phyloP scores from a whole-genome alignment of 1,284 basidiomycete species.

The Xerocomus amazonicus region DNA sequence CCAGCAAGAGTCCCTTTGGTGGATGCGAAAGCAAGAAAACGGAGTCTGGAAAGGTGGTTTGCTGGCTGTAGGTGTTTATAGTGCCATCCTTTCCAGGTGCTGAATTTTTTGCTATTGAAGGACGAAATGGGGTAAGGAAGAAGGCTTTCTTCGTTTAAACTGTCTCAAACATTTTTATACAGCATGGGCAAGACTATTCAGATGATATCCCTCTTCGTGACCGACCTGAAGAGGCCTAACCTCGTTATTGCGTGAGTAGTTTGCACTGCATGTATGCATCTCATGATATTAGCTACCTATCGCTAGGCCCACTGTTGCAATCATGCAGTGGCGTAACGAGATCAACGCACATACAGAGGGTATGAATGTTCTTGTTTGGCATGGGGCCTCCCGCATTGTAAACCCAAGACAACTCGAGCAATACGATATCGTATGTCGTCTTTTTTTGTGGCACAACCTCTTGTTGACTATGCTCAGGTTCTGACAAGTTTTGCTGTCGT shows the following conservation, averaged over 20 bases:
- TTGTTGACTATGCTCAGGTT: conserved; percentile 38
- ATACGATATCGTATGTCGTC: conserved; percentile 76
- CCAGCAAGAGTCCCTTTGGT: conserved; percentile 90
- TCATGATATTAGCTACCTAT: conserved; percentile 2
- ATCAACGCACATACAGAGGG: conserved; percentile 80
- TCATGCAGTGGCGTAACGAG: conserved; percentile 99
- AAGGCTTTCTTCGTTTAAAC: neutral
- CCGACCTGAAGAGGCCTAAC: conserved; percentile 76
- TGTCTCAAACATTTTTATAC: conserved; percentile 10
- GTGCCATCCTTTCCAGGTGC: neutral
- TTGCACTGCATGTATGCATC: neutral
- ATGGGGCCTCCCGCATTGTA: conserved; percentile 71
- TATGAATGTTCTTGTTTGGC: conserved; percentile 87
- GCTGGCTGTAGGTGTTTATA: conserved; percentile 66
- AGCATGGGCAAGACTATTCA: conserved; percentile 99
- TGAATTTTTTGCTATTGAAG: conserved; percentile 35
- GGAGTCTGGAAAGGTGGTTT: conserved; percentile 89
- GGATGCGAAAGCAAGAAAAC: conserved; percentile 95
- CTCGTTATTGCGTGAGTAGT: conserved; percentile 82
- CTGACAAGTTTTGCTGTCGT: conserved; percentile 82
- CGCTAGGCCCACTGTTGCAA: conserved; percentile 84
- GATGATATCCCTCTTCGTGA: conserved; percentile 87
- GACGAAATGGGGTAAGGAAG: conserved; percentile 83
- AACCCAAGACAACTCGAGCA: conserved; percentile 70
- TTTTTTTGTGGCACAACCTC: neutral